A percentile compares a stretch with the other conserved stretches of the same genome.
These are phyloP conservation scores for Colletotrichum sublineola DNA, from an alignment of 2,329 filamentous ascomycete species.

Conservation along the genomic window DNA sequence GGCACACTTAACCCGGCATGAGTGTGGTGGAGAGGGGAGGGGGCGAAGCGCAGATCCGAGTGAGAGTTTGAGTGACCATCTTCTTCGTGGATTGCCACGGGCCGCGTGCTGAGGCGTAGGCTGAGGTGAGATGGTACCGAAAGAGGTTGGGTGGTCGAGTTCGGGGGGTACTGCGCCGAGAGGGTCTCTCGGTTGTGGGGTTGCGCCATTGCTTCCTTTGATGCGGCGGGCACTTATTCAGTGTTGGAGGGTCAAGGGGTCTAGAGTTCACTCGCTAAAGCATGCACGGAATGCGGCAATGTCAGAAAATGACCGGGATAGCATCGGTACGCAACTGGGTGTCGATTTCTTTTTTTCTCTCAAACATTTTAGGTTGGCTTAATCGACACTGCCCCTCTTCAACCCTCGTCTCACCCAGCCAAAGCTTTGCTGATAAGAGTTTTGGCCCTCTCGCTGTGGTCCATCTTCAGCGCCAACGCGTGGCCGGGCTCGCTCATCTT, in stretches of 20 bases:
- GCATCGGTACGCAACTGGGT: slow-evolving; percentile 7
- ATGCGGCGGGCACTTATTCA: neutral
- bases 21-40: neutral
- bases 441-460: slow-evolving; percentile 73
- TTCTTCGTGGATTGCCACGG: slow-evolving; percentile 19
- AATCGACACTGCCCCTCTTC: neutral
- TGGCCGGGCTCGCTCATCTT: slow-evolving; percentile 78
- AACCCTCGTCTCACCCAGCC: slow-evolving; percentile 17
- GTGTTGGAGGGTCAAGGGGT: neutral
- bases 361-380: neutral
- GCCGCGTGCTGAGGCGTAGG: slow-evolving; percentile 21
- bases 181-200: slow-evolving; percentile 19
- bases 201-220: slow-evolving; percentile 14
- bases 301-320: slow-evolving; percentile 29
- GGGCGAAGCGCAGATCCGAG: neutral
- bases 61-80: neutral
- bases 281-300: slow-evolving; percentile 22
- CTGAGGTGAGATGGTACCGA: slow-evolving; percentile 22
- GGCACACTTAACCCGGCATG: neutral
- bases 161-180: slow-evolving; percentile 39
- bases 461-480: slow-evolving; percentile 74
- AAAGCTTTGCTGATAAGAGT: slow-evolving; percentile 75
- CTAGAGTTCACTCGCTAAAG: slow-evolving; percentile 22
- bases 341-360: neutral
- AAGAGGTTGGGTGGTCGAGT: slow-evolving; percentile 7